Evolutionary conservation across 495 filamentous ascomycete genomes (phyloP), one percentile per base, ranked within the genome.

Genomic region (Penicillium lagena): DNA sequence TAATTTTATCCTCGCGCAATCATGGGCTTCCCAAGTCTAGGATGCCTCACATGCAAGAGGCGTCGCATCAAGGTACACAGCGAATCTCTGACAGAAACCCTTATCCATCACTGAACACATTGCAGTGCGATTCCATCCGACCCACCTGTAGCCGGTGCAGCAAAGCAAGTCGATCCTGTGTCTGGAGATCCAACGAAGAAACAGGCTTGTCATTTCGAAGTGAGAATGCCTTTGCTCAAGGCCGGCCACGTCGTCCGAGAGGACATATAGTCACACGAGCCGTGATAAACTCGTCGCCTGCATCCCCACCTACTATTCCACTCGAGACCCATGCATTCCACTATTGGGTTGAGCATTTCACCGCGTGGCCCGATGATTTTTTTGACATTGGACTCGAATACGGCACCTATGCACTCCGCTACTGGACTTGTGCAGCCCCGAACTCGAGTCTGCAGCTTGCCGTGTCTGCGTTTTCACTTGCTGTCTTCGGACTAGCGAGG

Each of bases 171-270:
- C 45, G 59, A 22, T 35, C 9, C 9, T 67, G 59, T 39, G 32
- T 36, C 22, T 64, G 59, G 59, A 50, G 59, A 11, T 33, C 49
- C 34, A 52, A 59, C 12, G 46, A 56, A 40, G 49, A 60, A 30
- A 43, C 50, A 17, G 15, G 15, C 4, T 52, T 55, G 29, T 52
- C 46, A n/a, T 67, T 64, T 43, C 52, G 46, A 29, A 62, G 42
- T 28, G 63, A 67, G 39, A 67, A 67, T 44, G 50, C 44, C 3
- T 67, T 59, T 48, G 63, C 61, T 17, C 35, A 55, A 44, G 63
- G 63, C 15, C 47, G 48, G 13, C 60, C 44, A 7, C 43, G 63
- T 13, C 58, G 63, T 12, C 63, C 60, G 30, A 45, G 46, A 39
- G 7, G 30, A 7, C 31, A 15, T 9, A 1, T 27, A 9, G 22